Percentiles rank a stretch among this genome's conserved stretches.
phyloP scores from a whole-genome alignment of 1,139 yeast genomes.

The Maudiozyma humilis region DNA sequence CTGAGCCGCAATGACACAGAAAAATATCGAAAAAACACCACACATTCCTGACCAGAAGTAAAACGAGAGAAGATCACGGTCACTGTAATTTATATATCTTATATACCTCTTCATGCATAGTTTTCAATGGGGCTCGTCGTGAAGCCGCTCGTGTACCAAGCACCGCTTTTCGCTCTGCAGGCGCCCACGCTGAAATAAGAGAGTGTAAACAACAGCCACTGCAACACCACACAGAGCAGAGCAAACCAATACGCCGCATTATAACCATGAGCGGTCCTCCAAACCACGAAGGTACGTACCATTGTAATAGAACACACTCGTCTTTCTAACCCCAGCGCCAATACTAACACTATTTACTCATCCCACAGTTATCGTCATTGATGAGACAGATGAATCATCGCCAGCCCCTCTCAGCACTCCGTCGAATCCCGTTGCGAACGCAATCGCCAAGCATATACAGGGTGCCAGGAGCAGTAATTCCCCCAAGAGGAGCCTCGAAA shows the following conservation, averaged over 20 bases:
- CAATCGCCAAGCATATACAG: neutral
- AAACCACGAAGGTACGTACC: conserved; percentile 4
- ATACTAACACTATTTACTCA: too few relatives aligned
- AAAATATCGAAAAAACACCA: too few relatives aligned
- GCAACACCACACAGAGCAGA: neutral
- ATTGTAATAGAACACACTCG: too few relatives aligned
- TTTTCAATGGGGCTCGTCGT: too few relatives aligned
- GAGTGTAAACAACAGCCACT: neutral
- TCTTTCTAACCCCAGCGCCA: too few relatives aligned
- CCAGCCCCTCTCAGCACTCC: neutral
- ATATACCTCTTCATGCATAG: neutral
- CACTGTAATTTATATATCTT: neutral
- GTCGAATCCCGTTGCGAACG: neutral
- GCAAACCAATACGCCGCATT: neutral
- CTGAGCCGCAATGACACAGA: too few relatives aligned
- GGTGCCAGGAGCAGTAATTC: neutral
- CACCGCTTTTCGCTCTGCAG: too few relatives aligned
- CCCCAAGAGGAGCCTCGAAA: neutral
- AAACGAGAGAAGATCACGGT: too few relatives aligned
- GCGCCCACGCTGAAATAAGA: too few relatives aligned
- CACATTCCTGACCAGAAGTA: too few relatives aligned
- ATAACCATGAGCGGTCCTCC: neutral
- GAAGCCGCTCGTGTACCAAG: too few relatives aligned
- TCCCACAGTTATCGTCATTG: conserved; percentile 6
- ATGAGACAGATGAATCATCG: conserved; percentile 1